Evolutionary conservation across 768 basidiomycete species (phyloP), one percentile per base, ranked within the genome.

Genomic region (Rubroboletus pulcherrimus): DNA sequence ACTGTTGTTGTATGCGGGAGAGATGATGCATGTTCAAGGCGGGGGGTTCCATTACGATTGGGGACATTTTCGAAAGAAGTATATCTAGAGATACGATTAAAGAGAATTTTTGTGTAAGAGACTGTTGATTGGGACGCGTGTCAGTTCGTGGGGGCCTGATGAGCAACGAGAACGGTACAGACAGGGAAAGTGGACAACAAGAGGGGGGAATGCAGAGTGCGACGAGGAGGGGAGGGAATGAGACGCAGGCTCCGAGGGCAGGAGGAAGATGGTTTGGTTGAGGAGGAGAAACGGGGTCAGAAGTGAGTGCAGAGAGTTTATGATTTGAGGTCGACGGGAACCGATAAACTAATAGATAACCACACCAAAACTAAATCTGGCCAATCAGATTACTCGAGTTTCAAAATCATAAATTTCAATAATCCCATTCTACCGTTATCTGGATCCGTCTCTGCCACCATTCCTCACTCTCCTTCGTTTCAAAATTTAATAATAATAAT

Each of bases 11-110:
- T 63, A 82, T 70, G 46, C 79, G 76, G 35, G 79, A 74, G 66
- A 82, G 74, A 61, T 73, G 77, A 57, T 79, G 81, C 70, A 82
- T 77, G 71, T 72, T 77, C 63, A 82, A 63, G 33, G 78, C 72
- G 42, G 81, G 80, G 34, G 79, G 67, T 66, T 84, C 81, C 61
- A 85, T 75, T 59, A 82, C 77, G 66, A 84, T 78, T 67, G 81
- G 78, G 46, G 82, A 77, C 83, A 83, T 83, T 70, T 68, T 69
- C 66, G 57, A 55, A 54, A 42, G 49, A 55, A 51, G 54, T 61
- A 35, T 57, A 69, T 66, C 59, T 67, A 71, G 66, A 62, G 70
- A 72, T 71, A 62, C 51, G 69, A 72, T 70, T 69, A 69, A 61
- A 64, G 39, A 42, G 53, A 47, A 58, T 11, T 60, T 53, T 66